A percentile compares a stretch with the other conserved stretches of the same genome.
phyloP scores from a whole-genome alignment of 2,329 filamentous ascomycete genomes.

The Hymenoscyphus repandus region DNA sequence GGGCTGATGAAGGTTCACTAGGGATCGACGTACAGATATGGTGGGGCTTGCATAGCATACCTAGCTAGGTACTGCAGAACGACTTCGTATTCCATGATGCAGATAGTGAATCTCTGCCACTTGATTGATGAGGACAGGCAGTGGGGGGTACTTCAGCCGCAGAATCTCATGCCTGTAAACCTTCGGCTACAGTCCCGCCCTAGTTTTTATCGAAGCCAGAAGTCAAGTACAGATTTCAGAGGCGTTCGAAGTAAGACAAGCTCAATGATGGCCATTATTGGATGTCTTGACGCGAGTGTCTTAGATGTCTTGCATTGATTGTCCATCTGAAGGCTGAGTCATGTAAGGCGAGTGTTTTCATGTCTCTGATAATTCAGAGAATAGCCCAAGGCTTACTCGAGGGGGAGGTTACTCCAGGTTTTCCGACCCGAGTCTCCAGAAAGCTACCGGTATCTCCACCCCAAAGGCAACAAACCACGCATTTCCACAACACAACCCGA shows the following conservation, averaged over 20 bases:
- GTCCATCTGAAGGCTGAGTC: too few relatives aligned
- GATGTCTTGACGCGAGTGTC: neutral
- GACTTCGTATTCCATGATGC: conserved; percentile 3
- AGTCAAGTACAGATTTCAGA: neutral
- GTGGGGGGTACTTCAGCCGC: neutral
- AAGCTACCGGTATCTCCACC: too few relatives aligned
- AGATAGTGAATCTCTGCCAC: neutral
- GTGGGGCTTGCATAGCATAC: neutral
- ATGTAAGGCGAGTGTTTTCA: too few relatives aligned
- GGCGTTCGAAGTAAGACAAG: neutral
- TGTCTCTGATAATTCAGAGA: too few relatives aligned
- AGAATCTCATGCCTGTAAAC: neutral
- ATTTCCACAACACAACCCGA: neutral
- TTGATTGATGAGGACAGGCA: neutral
- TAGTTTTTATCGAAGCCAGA: neutral
- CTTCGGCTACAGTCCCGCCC: neutral
- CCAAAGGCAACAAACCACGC: too few relatives aligned
- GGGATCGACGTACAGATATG: conserved; percentile 3
- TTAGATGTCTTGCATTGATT: neutral
- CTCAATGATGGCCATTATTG: too few relatives aligned
- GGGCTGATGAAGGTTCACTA: conserved; percentile 7
- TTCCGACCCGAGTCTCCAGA: neutral
- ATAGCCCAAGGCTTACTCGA: too few relatives aligned
- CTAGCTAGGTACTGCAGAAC: neutral
- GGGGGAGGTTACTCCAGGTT: neutral